These are phyloP conservation scores for Coffea eugenioides DNA, from an alignment of 257 asterid genomes.

Conservation along the genomic window DNA sequence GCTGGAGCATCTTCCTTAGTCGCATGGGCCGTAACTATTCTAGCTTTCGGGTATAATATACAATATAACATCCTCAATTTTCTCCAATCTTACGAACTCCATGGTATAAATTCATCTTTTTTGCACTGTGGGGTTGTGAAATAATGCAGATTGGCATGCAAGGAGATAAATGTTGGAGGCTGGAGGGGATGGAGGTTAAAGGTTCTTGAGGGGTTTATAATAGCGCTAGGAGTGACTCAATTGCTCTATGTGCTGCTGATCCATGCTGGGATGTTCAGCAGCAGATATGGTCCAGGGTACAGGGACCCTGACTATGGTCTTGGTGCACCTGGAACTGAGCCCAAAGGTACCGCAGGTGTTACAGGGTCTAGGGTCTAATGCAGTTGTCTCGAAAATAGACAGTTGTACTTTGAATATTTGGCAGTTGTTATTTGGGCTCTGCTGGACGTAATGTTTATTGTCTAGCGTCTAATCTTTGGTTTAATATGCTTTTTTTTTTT, in stretches of 20 bases:
- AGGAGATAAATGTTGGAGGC: slow-evolving; percentile 72
- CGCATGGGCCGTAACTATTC: slow-evolving; percentile 81
- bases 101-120: neutral
- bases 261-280: slow-evolving; percentile 75
- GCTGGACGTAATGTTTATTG: neutral
- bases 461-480: neutral
- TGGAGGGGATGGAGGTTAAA: slow-evolving; percentile 90
- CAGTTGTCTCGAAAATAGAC: too few species aligned
- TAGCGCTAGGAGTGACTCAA: slow-evolving; percentile 63
- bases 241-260: slow-evolving; percentile 59
- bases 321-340: slow-evolving; percentile 30
- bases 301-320: slow-evolving; percentile 42
- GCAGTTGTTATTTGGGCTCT: neutral
- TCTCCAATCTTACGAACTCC: too few species aligned
- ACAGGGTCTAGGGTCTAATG: slow-evolving; percentile 32
- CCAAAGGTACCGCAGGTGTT: slow-evolving; percentile 41
- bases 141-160: slow-evolving; percentile 69
- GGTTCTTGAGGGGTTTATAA: slow-evolving; percentile 68
- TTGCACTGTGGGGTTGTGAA: neutral
- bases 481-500: too few species aligned
- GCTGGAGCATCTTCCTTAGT: slow-evolving; percentile 68
- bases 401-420: neutral
- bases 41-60: slow-evolving; percentile 65
- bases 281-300: slow-evolving; percentile 59
- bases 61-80: too few species aligned